Evolutionary conservation across 1,139 yeast genomes (phyloP).

Genomic region (Taphrina populina): DNA sequence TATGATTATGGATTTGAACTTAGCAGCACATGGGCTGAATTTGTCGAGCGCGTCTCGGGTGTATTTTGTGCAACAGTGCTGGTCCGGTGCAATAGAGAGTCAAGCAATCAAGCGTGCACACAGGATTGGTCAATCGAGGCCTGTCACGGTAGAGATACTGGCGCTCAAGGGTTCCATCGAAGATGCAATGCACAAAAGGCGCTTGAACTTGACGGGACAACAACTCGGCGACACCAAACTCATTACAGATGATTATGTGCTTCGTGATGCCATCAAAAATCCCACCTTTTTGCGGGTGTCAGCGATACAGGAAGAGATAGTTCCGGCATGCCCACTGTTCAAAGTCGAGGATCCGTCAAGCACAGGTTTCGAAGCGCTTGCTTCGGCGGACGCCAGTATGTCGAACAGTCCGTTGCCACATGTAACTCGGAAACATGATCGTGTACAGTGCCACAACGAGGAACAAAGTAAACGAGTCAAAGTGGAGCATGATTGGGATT

Average conservation of each 20-base stretch:
- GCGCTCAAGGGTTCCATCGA: slow-evolving; percentile 62
- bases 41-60: slow-evolving; percentile 67
- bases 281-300: slow-evolving; percentile 5
- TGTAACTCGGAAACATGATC: not conserved
- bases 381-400: no score
- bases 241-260: slow-evolving; percentile 16
- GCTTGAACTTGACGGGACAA: slow-evolving; percentile 16
- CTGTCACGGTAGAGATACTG: slow-evolving; percentile 64
- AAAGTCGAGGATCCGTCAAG: not conserved
- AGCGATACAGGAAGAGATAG: not conserved
- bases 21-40: slow-evolving; percentile 71
- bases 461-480: not conserved
- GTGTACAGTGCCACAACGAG: not conserved
- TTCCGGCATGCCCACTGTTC: slow-evolving; percentile 4
- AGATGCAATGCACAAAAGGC: slow-evolving; percentile 57
- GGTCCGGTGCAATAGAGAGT: slow-evolving; percentile 68
- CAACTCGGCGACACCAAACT: slow-evolving; percentile 23
- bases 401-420: no score
- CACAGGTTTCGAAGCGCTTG: no score
- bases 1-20: slow-evolving; percentile 63
- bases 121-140: slow-evolving; percentile 62
- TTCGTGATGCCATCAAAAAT: slow-evolving; percentile 11
- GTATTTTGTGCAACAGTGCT: slow-evolving; percentile 66
- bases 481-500: not conserved
- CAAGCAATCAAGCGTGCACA: slow-evolving; percentile 74